Evolutionary conservation across 306 rosid genomes (phyloP), one percentile per base, ranked within the genome.

Genomic region (Pterocarpus macrocarpus): DNA sequence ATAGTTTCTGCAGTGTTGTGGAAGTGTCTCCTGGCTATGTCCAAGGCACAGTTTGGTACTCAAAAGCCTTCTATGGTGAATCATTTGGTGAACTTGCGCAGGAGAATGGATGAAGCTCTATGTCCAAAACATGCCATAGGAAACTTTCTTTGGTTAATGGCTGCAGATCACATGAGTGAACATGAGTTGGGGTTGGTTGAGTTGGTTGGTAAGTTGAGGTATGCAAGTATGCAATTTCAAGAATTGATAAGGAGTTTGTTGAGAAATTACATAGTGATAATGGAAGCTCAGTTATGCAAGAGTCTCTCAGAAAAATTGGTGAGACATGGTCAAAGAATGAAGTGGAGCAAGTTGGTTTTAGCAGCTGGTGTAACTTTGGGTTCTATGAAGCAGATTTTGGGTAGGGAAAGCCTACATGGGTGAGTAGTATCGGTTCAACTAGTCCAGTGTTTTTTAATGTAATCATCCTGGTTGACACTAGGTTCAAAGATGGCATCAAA

Each of bases 1-100:
- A 87, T 80, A 6, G 82, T 88, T 45, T 75, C 88, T 1, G 84
- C 80, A 0, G 52, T 92, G 33, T 36, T 91, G 10, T 91, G 92
- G 94, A 87, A 85, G 78, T 87, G 78, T 30, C 72, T 84, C 2
- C 77, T 82, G 73, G 73, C 15, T 14, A 86, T 81, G 0, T 70
- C 86, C 10, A 85, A 67, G 32, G 73, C 68, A 50, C 71, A 50
- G 17, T 68, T 67, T 30, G 81, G 82, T 16, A 15, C 12, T 2
- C 16, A 22, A 28, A 67, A 64, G 14, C 72, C 80, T 34, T 85
- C 88, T 3, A 33, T 84, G 62, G 45, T 81, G 64, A 69, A 73
- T 15, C 92, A 83, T n/a, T 17, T 50, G 7, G 81, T 88, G 69
- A 87, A 91, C 69, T 30, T 82, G n/a, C 49, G 91, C 15, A 75